These are phyloP conservation scores for Teunomyces gatunensis DNA, from an alignment of 805 yeast species.

Conservation along the genomic window DNA sequence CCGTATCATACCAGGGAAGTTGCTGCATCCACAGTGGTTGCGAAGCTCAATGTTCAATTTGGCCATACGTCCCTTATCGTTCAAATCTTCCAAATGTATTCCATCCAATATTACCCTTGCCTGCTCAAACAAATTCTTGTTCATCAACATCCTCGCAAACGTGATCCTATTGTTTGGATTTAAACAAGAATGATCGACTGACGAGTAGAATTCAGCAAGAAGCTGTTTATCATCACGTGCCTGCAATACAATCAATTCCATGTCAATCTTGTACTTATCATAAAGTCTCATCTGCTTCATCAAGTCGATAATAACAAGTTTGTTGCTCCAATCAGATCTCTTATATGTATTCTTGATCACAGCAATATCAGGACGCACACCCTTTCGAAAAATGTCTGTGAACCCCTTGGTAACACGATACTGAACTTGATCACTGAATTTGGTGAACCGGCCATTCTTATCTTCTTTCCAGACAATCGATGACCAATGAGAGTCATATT, in stretches of 20 bases:
- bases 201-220: conserved; percentile 14
- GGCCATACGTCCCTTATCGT: conserved; percentile 25
- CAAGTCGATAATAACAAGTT: conserved; percentile 23
- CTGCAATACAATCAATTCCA: conserved; percentile 19
- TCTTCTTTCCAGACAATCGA: conserved; percentile 15
- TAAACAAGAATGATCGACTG: conserved; percentile 5
- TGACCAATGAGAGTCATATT: conserved; percentile 27
- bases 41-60: conserved; percentile 26
- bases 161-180: conserved; percentile 24
- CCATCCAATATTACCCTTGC: conserved; percentile 21
- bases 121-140: conserved; percentile 23
- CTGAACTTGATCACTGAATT: conserved; percentile 23
- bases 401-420: conserved; percentile 34
- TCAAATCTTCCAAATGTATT: conserved; percentile 22
- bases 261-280: conserved; percentile 7
- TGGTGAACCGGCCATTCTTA: conserved; percentile 11
- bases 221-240: conserved; percentile 16
- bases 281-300: conserved; percentile 14
- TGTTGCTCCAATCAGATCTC: conserved; percentile 21
- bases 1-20: conserved; percentile 17
- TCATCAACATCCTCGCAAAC: conserved; percentile 29
- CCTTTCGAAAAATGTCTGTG: conserved; percentile 28
- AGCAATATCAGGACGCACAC: conserved; percentile 34
- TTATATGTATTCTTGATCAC: conserved; percentile 32
- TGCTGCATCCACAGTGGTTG: conserved; percentile 14